Conservation (phyloP, 2,329 filamentous ascomycete genomes). For the Xylaria sp. region DNA sequence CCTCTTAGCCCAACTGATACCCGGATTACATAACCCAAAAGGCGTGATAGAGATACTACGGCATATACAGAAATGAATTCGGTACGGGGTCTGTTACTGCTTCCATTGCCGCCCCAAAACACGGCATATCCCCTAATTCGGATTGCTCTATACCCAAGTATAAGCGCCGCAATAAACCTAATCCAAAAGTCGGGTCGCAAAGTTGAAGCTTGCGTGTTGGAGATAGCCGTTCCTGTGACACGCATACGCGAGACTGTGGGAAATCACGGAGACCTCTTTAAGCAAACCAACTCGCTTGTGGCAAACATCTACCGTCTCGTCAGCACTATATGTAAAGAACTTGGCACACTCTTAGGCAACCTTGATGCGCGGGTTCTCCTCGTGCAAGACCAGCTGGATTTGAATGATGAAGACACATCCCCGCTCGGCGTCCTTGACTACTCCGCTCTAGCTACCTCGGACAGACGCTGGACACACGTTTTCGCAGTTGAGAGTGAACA, state of each 20-base stretch:
- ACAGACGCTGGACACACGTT: not conserved
- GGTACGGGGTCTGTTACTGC: not conserved
- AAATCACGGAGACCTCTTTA: not conserved
- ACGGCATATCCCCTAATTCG: not conserved
- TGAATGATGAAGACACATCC: not conserved
- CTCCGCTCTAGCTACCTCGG: not conserved
- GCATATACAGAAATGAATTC: not conserved
- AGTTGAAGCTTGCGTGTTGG: not conserved
- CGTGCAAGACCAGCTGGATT: not conserved
- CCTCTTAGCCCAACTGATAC: no score
- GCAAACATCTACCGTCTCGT: slow-evolving; percentile 2
- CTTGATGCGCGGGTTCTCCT: slow-evolving; percentile 5
- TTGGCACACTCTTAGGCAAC: not conserved
- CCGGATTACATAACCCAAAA: not conserved
- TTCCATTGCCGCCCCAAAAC: not conserved
- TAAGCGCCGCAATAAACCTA: not conserved
- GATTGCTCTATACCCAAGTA: not conserved
- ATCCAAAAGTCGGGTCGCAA: not conserved
- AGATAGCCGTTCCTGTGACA: slow-evolving; percentile 4
- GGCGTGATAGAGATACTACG: not conserved
- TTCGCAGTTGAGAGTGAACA: slow-evolving; percentile 6
- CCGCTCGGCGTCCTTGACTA: not conserved
- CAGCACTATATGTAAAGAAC: not conserved
- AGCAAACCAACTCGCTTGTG: not conserved
- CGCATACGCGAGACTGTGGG: not conserved